These are phyloP conservation scores for Escovopsis sp. DNA, from an alignment of 2,329 filamentous ascomycete species.

Conservation along the genomic window DNA sequence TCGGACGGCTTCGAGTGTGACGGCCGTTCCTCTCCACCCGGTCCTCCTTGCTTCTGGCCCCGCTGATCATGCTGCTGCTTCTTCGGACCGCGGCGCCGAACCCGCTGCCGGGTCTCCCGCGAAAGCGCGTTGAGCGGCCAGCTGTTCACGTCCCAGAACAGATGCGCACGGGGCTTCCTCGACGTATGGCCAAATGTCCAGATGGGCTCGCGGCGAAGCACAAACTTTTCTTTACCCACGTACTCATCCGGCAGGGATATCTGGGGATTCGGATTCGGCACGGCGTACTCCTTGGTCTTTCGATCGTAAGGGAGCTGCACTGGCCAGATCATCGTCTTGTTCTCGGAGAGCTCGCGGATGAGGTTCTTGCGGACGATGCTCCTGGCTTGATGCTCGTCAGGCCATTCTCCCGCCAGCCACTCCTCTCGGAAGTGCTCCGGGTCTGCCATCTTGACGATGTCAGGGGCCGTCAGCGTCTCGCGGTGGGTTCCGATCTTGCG, in stretches of 20 bases:
- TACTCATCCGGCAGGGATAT: not conserved
- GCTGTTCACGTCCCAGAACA: slow-evolving; percentile 31
- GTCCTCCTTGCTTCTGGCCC: not conserved
- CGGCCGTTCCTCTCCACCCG: not conserved
- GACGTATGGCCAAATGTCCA: slow-evolving; percentile 18
- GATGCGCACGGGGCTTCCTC: slow-evolving; percentile 7
- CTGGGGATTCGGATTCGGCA: not conserved
- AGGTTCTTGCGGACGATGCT: slow-evolving; percentile 23
- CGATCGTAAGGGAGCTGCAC: slow-evolving; percentile 12
- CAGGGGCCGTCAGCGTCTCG: slow-evolving; percentile 10
- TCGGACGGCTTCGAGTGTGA: not conserved
- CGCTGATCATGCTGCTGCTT: not conserved
- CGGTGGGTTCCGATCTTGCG: not conserved
- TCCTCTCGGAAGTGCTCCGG: slow-evolving; percentile 7
- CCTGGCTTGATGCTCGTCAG: not conserved
- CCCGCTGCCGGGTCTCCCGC: slow-evolving; percentile 13
- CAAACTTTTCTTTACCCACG: slow-evolving; percentile 5
- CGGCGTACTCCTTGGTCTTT: slow-evolving; percentile 1
- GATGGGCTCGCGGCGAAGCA: slow-evolving; percentile 15
- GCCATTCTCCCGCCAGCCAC: not conserved
- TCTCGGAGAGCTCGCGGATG: slow-evolving; percentile 28
- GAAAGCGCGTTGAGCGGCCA: slow-evolving; percentile 32
- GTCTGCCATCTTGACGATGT: slow-evolving; percentile 20
- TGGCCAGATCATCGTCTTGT: slow-evolving; percentile 28
- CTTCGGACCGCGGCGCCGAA: slow-evolving; percentile 10